Evolutionary conservation across 108 stramenopile genomes (phyloP).

Genomic region (Chaetoceros muelleri): DNA sequence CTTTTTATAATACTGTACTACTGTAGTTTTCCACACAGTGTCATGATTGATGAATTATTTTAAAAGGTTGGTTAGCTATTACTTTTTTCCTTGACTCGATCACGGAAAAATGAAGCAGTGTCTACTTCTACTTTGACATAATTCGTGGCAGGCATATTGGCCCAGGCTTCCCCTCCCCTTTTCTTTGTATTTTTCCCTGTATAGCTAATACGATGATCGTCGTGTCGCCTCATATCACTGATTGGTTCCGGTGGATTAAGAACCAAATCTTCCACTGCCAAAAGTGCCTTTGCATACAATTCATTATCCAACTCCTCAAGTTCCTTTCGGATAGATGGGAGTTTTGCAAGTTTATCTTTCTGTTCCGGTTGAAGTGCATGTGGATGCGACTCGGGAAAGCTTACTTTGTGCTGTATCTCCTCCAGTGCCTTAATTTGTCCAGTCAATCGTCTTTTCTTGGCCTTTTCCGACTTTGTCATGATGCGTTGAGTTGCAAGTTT

Average conservation of each 20-base stretch:
- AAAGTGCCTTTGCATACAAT: conserved; percentile 8
- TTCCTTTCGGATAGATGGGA: background rate
- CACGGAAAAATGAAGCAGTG: conserved; percentile 22
- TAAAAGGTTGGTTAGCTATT: background rate
- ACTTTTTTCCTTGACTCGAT: conserved; percentile 5
- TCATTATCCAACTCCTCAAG: background rate
- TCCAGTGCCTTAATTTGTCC: conserved; percentile 32
- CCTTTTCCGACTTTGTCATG: conserved; percentile 41
- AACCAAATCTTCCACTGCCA: conserved; percentile 53
- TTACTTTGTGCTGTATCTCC: conserved; percentile 21
- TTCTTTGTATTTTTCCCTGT: conserved; percentile 67
- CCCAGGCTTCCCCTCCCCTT: conserved; percentile 49
- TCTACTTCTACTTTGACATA: conserved; percentile 13
- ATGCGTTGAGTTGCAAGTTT: conserved; percentile 70
- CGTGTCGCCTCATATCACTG: conserved; percentile 74
- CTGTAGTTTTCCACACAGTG: background rate
- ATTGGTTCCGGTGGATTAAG: conserved; percentile 67
- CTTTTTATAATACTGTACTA: background rate
- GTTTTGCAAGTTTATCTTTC: background rate
- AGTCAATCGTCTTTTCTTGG: conserved; percentile 29
- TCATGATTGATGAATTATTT: background rate
- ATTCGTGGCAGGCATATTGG: conserved; percentile 61
- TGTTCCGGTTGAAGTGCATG: conserved; percentile 6
- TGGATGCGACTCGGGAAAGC: background rate
- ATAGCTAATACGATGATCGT: conserved; percentile 57